Evolutionary conservation across 1,284 basidiomycete species (phyloP), one percentile per base, ranked within the genome.

Genomic region (Cystobasidium sp.): DNA sequence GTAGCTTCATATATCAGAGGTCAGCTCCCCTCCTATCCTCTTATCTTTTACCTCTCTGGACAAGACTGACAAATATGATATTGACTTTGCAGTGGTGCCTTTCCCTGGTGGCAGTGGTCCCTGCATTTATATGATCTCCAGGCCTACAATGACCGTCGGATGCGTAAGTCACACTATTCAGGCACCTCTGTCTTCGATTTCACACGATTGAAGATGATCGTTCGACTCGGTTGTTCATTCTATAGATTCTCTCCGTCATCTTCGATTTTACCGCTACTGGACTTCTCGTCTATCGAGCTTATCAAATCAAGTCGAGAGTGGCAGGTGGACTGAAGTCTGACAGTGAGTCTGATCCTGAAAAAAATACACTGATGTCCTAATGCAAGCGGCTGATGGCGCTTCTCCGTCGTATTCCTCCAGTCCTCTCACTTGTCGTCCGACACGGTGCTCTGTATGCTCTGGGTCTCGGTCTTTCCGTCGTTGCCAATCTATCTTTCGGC

Each of bases 131-230:
- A 39, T 59, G 37, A 59, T 59, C 24, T 59, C 56, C 9, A 39
- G 56, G 9, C 56, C 56, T 31, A 59, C 56, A 59, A 59, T 59
- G 56, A 59, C 56, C 56, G 56, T 59, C 1, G 56, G 56, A 59
- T 59, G 56, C 31, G 56, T 59, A 20, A 39, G 56, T 59, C 9
- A 20, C 1, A 44, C 18, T 18, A 1, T 12, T 16, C 12, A n/a
- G n/a, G n/a, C n/a, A n/a, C n/a, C n/a, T n/a, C n/a, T n/a, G n/a
- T n/a, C n/a, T n/a, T n/a, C n/a, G n/a, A n/a, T n/a, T n/a, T n/a
- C n/a, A n/a, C n/a, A n/a, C n/a, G n/a, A n/a, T n/a, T n/a, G n/a
- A n/a, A n/a, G n/a, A n/a, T n/a, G n/a, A n/a, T n/a, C n/a, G n/a
- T n/a, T n/a, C n/a, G n/a, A n/a, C n/a, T n/a, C n/a, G n/a, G n/a